phyloP scores from a whole-genome alignment of 495 filamentous ascomycete genomes.

The Tuber calosporum region DNA sequence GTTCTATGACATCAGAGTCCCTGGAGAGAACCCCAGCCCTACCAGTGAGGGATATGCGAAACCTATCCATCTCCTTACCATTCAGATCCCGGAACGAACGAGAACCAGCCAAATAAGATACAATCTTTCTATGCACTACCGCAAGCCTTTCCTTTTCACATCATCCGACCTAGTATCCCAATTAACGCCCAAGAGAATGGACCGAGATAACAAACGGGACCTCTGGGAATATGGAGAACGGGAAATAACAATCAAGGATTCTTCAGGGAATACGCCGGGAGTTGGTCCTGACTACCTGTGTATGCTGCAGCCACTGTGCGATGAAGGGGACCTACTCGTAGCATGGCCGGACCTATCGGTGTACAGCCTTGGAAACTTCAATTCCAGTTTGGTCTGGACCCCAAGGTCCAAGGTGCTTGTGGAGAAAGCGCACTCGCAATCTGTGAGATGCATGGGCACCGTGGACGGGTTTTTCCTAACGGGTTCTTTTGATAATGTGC shows the following conservation, averaged over 20 bases:
- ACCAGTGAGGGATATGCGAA: neutral
- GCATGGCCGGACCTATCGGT: slow-evolving; percentile 32
- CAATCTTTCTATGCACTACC: slow-evolving; percentile 35
- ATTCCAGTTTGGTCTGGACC: slow-evolving; percentile 29
- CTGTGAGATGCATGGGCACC: slow-evolving; percentile 30
- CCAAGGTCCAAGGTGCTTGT: slow-evolving; percentile 29
- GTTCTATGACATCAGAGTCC: slow-evolving; percentile 29
- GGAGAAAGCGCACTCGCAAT: slow-evolving; percentile 20
- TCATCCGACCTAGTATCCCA: slow-evolving; percentile 34
- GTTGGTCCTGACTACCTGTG: slow-evolving; percentile 24
- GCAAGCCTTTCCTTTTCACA: slow-evolving; percentile 33
- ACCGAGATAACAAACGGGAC: slow-evolving; percentile 31
- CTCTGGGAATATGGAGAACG: slow-evolving; percentile 33
- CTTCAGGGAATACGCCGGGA: slow-evolving; percentile 16
- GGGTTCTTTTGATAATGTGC: slow-evolving; percentile 33
- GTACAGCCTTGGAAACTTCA: slow-evolving; percentile 32
- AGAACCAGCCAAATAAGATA: neutral
- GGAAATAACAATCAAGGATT: slow-evolving; percentile 34
- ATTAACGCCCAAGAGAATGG: slow-evolving; percentile 29
- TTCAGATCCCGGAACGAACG: slow-evolving; percentile 27
- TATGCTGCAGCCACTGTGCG: slow-evolving; percentile 22
- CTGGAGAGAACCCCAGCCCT: slow-evolving; percentile 5
- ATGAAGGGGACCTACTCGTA: slow-evolving; percentile 32
- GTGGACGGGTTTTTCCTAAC: slow-evolving; percentile 33
- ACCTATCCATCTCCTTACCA: slow-evolving; percentile 26